Conservation (phyloP, 805 yeast species). For the Kodamaea leandrae region DNA sequence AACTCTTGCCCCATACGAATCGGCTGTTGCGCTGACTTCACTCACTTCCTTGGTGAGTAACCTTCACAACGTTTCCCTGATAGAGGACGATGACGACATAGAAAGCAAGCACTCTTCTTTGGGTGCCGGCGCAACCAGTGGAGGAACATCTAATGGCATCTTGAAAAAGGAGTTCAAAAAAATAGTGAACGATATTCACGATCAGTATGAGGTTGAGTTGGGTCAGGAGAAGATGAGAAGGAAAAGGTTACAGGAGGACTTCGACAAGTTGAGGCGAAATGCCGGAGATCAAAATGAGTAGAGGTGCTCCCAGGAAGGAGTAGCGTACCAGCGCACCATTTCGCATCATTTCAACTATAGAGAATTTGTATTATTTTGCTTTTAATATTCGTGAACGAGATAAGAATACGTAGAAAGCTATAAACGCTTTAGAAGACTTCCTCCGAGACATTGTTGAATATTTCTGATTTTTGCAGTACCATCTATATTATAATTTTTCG, state of each 20-base stretch:
- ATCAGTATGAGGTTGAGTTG: conserved; percentile 57
- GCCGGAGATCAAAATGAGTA: not conserved
- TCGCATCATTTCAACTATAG: too few species aligned
- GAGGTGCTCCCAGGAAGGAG: not conserved
- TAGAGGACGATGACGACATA: conserved; percentile 20
- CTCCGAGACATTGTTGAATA: too few species aligned
- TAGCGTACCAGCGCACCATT: too few species aligned
- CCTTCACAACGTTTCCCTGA: conserved; percentile 7
- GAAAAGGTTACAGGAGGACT: conserved; percentile 26
- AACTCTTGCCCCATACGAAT: conserved; percentile 7
- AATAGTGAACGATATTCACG: conserved; percentile 59
- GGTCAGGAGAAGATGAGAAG: conserved; percentile 54
- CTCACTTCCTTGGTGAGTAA: conserved; percentile 9
- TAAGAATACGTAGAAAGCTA: too few species aligned
- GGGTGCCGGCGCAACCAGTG: conserved; percentile 13
- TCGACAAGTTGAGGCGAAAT: conserved; percentile 6
- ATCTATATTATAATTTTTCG: too few species aligned
- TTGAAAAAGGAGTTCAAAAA: conserved; percentile 68
- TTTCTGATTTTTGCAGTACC: too few species aligned
- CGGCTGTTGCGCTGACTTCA: conserved; percentile 8
- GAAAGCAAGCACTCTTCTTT: conserved; percentile 1
- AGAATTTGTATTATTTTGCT: too few species aligned
- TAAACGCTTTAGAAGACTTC: too few species aligned
- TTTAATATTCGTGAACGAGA: too few species aligned
- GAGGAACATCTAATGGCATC: conserved; percentile 48